Conservation (phyloP, 2,329 filamentous ascomycete genomes). For the Rutstroemia sp. region DNA sequence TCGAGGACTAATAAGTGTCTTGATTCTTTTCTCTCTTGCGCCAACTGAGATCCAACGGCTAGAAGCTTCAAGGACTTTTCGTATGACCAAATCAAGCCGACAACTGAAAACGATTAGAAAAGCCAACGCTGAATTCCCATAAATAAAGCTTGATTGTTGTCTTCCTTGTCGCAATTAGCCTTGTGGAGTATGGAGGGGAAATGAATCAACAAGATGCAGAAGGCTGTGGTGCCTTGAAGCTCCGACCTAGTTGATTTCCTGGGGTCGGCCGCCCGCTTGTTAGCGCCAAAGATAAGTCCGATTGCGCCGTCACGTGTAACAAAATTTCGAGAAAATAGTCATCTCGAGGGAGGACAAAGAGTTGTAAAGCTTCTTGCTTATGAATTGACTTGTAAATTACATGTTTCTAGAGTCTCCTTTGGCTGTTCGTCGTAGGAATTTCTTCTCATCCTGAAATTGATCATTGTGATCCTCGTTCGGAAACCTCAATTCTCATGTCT, state of each 20-base stretch:
- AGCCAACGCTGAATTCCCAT: no score
- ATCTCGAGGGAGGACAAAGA: background rate
- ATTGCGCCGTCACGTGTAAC: background rate
- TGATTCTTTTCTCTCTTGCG: background rate
- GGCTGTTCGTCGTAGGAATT: no score
- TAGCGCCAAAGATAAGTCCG: background rate
- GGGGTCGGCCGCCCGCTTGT: background rate
- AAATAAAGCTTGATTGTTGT: background rate
- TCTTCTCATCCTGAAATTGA: no score
- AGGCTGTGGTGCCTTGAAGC: conserved; percentile 5
- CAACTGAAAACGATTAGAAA: no score
- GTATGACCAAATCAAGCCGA: no score
- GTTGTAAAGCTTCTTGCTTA: background rate
- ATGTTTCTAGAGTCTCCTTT: no score
- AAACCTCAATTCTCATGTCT: conserved; percentile 55
- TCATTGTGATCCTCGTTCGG: background rate
- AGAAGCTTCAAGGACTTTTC: no score
- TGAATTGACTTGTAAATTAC: background rate
- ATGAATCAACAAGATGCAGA: background rate
- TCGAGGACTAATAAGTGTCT: background rate
- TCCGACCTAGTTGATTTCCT: background rate
- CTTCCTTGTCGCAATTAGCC: background rate
- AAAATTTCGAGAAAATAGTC: background rate
- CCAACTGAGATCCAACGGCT: no score
- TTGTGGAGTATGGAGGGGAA: background rate